A percentile compares a stretch with the other conserved stretches of the same genome.
phyloP scores from a whole-genome alignment of 768 basidiomycete species.

The Kwoniella sp. region DNA sequence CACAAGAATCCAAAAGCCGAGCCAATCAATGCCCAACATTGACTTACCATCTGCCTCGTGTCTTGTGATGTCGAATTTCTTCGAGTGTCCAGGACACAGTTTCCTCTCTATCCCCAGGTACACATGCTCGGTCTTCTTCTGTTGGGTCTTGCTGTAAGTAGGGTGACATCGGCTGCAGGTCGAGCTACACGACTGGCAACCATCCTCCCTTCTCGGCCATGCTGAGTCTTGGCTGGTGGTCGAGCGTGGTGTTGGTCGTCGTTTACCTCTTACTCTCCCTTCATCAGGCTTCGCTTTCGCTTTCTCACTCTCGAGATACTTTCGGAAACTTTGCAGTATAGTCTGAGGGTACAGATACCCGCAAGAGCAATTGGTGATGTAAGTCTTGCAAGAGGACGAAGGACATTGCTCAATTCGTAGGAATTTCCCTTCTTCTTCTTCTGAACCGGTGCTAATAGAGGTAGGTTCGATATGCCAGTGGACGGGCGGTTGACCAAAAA shows the following conservation, averaged over 20 bases:
- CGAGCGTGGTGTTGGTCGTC: too few species aligned
- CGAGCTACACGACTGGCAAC: neutral
- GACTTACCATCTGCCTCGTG: conserved; percentile 6
- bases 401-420: conserved; percentile 2
- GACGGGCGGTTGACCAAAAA: neutral
- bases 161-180: conserved; percentile 10
- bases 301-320: conserved; percentile 1
- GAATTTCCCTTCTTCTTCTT: neutral
- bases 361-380: conserved; percentile 5
- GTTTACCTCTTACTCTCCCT: too few species aligned
- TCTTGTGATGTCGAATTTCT: conserved; percentile 1
- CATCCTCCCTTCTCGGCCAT: neutral
- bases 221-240: neutral
- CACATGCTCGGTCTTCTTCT: conserved; percentile 3
- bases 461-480: conserved; percentile 8
- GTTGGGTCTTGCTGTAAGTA: neutral
- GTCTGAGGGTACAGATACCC: conserved; percentile 3
- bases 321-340: conserved; percentile 1
- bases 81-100: conserved; percentile 6
- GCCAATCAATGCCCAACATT: neutral
- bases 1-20: too few species aligned
- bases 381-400: neutral
- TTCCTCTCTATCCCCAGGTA: conserved; percentile 6
- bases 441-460: too few species aligned
- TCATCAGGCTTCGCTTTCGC: neutral